Conservation (phyloP, 495 filamentous ascomycete genomes). For the Cercophora scortea region DNA sequence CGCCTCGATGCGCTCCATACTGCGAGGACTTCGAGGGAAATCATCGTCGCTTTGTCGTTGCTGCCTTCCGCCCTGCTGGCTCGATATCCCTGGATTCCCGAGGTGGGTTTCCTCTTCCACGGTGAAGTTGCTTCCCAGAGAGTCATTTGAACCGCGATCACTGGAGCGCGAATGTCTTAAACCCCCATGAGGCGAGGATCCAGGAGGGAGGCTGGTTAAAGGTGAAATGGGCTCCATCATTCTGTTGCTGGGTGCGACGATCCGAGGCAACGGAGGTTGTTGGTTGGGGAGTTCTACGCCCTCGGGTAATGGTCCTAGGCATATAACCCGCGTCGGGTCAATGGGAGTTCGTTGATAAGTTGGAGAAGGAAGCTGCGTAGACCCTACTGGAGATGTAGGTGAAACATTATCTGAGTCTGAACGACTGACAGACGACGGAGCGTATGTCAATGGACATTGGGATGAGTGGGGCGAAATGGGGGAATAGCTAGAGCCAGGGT, state of each 20-base stretch:
- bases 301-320: slow-evolving; percentile 42
- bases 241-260: slow-evolving; percentile 24
- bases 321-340: slow-evolving; percentile 42
- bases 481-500: slow-evolving; percentile 24
- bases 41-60: slow-evolving; percentile 4
- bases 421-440: slow-evolving; percentile 24
- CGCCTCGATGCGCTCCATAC: slow-evolving; percentile 30
- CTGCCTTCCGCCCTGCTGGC: slow-evolving; percentile 1
- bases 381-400: slow-evolving; percentile 18
- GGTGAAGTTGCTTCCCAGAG: slow-evolving; percentile 45
- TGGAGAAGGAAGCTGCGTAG: slow-evolving; percentile 22
- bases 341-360: slow-evolving; percentile 39
- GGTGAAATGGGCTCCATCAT: slow-evolving; percentile 3
- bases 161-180: slow-evolving; percentile 8
- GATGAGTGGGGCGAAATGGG: slow-evolving; percentile 27
- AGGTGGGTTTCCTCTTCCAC: slow-evolving; percentile 33
- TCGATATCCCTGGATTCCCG: slow-evolving; percentile 6
- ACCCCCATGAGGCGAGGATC: slow-evolving; percentile 5
- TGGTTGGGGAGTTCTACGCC: slow-evolving; percentile 36
- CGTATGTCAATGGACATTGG: slow-evolving; percentile 21
- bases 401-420: slow-evolving; percentile 25
- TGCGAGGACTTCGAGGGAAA: slow-evolving; percentile 21
- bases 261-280: slow-evolving; percentile 27
- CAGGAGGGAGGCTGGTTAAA: slow-evolving; percentile 12
- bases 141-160: slow-evolving; percentile 29